These are phyloP conservation scores for Plantago coronopus DNA, from an alignment of 305 asterid species.

Conservation along the genomic window DNA sequence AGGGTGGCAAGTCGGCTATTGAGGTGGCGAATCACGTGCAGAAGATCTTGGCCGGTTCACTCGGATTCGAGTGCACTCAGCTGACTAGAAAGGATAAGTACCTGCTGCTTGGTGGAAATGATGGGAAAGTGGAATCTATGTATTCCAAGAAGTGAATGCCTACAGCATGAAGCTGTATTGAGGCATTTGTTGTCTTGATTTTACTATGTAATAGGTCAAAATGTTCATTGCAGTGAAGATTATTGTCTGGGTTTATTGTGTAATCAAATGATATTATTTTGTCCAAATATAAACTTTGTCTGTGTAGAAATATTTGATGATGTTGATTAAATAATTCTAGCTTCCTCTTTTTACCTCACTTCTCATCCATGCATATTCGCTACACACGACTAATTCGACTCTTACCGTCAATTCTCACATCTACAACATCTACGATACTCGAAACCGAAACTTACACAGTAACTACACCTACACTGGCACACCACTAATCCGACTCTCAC, in stretches of 20 bases:
- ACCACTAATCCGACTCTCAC: no score
- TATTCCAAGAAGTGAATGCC: slow-evolving; percentile 45
- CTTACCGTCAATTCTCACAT: no score
- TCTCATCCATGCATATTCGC: no score
- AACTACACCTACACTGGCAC: no score
- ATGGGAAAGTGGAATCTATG: slow-evolving; percentile 98
- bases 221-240: slow-evolving; percentile 11
- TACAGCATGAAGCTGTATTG: background rate
- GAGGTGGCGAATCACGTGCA: slow-evolving; percentile 98
- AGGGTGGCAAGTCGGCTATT: slow-evolving; percentile 76
- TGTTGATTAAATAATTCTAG: slow-evolving; percentile 19
- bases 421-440: no score
- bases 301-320: slow-evolving; percentile 15
- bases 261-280: slow-evolving; percentile 12
- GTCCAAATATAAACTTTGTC: slow-evolving; percentile 17
- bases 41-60: slow-evolving; percentile 63
- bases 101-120: slow-evolving; percentile 95
- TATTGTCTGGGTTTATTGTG: slow-evolving; percentile 7
- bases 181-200: background rate
- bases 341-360: background rate
- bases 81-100: slow-evolving; percentile 96
- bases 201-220: slow-evolving; percentile 9
- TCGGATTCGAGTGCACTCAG: slow-evolving; percentile 94
- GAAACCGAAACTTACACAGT: no score
- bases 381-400: no score